phyloP scores from a whole-genome alignment of 75 land plant species.

The Cupressus sempervirens region DNA sequence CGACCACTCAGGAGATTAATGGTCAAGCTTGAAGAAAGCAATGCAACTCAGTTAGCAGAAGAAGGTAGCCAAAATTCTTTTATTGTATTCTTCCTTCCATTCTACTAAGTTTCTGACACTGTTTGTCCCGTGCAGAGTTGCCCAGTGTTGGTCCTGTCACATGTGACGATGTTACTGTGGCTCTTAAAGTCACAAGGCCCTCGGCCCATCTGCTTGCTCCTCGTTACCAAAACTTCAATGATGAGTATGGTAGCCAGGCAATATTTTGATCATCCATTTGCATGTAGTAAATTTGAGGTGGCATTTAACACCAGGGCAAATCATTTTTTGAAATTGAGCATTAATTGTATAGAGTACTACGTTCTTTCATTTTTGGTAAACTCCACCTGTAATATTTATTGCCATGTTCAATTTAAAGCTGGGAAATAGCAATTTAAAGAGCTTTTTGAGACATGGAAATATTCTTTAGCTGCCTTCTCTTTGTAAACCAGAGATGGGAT shows the following conservation, averaged over 20 bases:
- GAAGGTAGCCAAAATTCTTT: slow-evolving; percentile 31
- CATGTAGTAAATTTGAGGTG: not conserved
- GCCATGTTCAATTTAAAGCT: not conserved
- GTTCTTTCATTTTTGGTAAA: not conserved
- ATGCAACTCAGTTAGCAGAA: slow-evolving; percentile 34
- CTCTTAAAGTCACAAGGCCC: slow-evolving; percentile 87
- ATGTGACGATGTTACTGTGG: slow-evolving; percentile 60
- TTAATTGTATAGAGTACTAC: not conserved
- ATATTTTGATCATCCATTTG: slow-evolving; percentile 2
- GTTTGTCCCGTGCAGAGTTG: slow-evolving; percentile 44
- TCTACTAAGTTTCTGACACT: not conserved
- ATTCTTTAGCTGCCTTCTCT: not conserved
- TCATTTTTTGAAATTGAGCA: not conserved
- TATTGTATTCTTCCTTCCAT: not conserved
- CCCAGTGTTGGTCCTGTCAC: slow-evolving; percentile 79
- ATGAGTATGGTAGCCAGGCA: slow-evolving; percentile 86
- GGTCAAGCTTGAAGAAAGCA: slow-evolving; percentile 59
- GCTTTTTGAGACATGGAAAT: not conserved
- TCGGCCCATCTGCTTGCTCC: slow-evolving; percentile 88
- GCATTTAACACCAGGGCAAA: not conserved
- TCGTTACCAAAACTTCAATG: slow-evolving; percentile 85
- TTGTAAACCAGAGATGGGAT: not conserved
- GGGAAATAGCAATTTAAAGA: not conserved
- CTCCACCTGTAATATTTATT: not conserved
- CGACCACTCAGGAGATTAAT: slow-evolving; percentile 88